phyloP scores from a whole-genome alignment of 371 early-diverging fungal species.

The Syncephalastrum contaminatum region DNA sequence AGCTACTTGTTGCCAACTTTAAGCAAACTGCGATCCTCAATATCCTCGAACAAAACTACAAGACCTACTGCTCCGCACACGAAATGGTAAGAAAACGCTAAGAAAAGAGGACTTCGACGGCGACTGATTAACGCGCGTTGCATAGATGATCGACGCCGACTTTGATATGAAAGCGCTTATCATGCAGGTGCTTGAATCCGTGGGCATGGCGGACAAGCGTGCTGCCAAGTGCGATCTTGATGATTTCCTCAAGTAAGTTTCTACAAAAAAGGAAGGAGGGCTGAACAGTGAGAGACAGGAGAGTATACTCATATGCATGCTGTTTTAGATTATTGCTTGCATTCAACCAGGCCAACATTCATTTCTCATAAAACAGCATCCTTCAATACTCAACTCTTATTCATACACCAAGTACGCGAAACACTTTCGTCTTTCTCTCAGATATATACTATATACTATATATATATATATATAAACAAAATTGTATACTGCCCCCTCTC shows the following conservation, averaged over 20 bases:
- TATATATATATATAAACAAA: too few species aligned
- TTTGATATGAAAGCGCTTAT: constrained; percentile 84
- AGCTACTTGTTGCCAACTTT: constrained; percentile 89
- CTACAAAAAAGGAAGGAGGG: neutral
- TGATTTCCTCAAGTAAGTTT: constrained; percentile 79
- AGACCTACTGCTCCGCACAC: constrained; percentile 82
- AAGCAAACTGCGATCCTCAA: constrained; percentile 83
- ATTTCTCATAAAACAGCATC: constrained; percentile 51
- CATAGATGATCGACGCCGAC: constrained; percentile 76
- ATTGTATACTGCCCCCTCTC: too few species aligned
- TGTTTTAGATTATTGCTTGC: constrained; percentile 61
- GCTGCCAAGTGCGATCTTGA: constrained; percentile 92
- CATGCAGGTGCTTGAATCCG: constrained; percentile 63
- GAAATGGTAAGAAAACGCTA: constrained; percentile 46
- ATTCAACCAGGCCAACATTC: constrained; percentile 75
- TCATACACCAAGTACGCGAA: too few species aligned
- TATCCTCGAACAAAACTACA: constrained; percentile 93
- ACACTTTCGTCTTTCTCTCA: too few species aligned
- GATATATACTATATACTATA: too few species aligned
- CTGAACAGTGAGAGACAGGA: too few species aligned
- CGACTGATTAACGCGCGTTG: neutral
- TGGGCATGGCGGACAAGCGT: constrained; percentile 75
- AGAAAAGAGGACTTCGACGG: neutral
- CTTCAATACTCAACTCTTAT: neutral
- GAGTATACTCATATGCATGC: constrained; percentile 7